These are phyloP conservation scores for Mycena haematopus DNA, from an alignment of 768 basidiomycete genomes.

Conservation along the genomic window DNA sequence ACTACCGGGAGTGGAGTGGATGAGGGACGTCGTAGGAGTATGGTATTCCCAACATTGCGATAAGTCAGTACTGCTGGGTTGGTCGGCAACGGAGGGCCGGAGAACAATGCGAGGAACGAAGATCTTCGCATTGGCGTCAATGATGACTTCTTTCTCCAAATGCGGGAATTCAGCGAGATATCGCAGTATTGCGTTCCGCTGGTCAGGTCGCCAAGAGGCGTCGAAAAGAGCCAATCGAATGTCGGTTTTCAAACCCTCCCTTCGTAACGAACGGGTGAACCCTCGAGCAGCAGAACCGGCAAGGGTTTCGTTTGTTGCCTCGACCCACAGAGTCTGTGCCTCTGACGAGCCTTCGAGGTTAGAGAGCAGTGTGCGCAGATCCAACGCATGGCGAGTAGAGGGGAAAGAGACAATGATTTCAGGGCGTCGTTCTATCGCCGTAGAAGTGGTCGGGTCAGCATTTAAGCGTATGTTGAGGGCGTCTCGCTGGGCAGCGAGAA, in stretches of 20 bases:
- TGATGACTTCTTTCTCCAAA: not conserved
- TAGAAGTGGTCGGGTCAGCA: not conserved
- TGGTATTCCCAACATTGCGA: not conserved
- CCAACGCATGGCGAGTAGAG: not conserved
- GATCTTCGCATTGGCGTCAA: not conserved
- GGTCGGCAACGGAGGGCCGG: not conserved
- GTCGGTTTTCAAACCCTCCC: not conserved
- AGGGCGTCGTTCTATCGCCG: not conserved
- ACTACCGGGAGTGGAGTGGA: not conserved
- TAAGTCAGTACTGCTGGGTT: not conserved
- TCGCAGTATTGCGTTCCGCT: not conserved
- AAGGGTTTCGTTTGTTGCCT: not conserved
- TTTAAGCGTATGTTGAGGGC: not conserved
- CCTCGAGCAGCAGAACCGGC: not conserved
- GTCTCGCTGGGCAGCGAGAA: not conserved
- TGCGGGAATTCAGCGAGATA: not conserved
- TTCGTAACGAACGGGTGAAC: not conserved
- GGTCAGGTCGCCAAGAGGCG: not conserved
- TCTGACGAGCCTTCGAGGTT: not conserved
- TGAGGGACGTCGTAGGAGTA: not conserved
- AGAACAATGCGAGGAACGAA: slow-evolving; percentile 1
- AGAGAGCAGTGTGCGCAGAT: not conserved
- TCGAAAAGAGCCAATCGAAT: slow-evolving; percentile 7
- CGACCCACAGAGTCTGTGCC: slow-evolving; percentile 1
- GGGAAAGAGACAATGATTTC: not conserved